These are phyloP conservation scores for Prunus salicina DNA, from an alignment of 306 rosid genomes.

Conservation along the genomic window DNA sequence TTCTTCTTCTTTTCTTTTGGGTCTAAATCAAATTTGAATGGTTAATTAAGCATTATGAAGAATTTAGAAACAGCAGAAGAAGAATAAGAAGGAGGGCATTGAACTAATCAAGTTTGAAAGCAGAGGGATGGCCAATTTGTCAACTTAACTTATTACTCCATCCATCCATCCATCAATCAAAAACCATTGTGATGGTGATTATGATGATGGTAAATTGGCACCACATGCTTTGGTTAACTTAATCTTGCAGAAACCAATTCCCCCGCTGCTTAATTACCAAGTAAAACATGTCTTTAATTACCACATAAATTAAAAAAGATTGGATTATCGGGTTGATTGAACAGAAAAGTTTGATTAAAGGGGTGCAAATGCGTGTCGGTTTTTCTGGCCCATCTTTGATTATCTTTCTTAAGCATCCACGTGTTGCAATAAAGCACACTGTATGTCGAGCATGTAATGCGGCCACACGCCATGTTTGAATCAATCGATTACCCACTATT, in stretches of 20 bases:
- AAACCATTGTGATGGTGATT: not conserved
- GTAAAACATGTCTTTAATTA: not conserved
- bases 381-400: constrained; percentile 3
- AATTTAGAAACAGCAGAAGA: not conserved
- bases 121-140: not conserved
- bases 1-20: not conserved
- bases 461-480: constrained; percentile 21
- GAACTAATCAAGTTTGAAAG: not conserved
- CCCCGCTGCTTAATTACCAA: constrained; percentile 19
- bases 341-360: not conserved
- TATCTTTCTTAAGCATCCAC: constrained; percentile 21
- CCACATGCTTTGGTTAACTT: constrained; percentile 13
- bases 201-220: constrained; percentile 25
- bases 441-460: not conserved
- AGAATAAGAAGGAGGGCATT: not conserved
- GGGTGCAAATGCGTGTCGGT: constrained; percentile 7
- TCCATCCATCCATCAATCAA: not conserved
- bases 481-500: not conserved
- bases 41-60: not conserved
- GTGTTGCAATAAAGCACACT: constrained; percentile 7
- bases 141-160: not conserved
- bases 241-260: constrained; percentile 6
- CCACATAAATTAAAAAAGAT: not conserved
- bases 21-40: not conserved
- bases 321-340: too few relatives aligned